These are phyloP conservation scores for Prunus mume DNA, from an alignment of 306 rosid species.

Conservation along the genomic window DNA sequence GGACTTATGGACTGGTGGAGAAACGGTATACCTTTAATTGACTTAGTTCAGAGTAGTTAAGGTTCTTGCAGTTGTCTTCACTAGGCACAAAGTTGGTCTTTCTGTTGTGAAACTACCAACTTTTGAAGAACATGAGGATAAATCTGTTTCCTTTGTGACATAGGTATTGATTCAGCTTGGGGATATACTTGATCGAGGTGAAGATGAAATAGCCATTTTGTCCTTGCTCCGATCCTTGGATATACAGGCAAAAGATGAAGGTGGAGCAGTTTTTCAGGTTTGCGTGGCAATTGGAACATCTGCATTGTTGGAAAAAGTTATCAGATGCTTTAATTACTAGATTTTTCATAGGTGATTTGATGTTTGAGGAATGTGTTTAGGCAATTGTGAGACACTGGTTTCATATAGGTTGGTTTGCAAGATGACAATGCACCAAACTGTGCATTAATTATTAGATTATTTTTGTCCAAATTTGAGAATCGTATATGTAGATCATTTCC, in stretches of 20 bases:
- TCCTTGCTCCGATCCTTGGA: constrained; percentile 84
- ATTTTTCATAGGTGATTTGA: background rate
- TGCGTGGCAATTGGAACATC: constrained; percentile 20
- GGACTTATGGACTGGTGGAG: constrained; percentile 88
- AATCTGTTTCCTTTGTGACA: background rate
- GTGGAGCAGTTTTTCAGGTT: constrained; percentile 99
- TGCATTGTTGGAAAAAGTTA: background rate
- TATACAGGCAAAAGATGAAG: constrained; percentile 71
- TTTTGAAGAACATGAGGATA: constrained; percentile 2
- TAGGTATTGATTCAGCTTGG: constrained; percentile 95
- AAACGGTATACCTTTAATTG: constrained; percentile 49
- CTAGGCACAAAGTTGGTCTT: background rate
- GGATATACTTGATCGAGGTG: constrained; percentile 93
- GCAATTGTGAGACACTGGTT: background rate
- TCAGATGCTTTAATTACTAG: constrained; percentile 9
- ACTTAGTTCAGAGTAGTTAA: background rate
- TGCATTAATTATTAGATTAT: background rate
- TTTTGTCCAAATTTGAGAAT: background rate
- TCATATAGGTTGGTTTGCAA: background rate
- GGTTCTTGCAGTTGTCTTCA: background rate
- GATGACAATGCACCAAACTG: background rate
- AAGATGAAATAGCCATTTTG: constrained; percentile 89
- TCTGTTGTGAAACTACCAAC: background rate
- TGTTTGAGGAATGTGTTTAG: background rate
- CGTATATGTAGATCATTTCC: background rate